These are phyloP conservation scores for Trichoderma virens DNA, from an alignment of 495 filamentous ascomycete genomes.

Conservation along the genomic window DNA sequence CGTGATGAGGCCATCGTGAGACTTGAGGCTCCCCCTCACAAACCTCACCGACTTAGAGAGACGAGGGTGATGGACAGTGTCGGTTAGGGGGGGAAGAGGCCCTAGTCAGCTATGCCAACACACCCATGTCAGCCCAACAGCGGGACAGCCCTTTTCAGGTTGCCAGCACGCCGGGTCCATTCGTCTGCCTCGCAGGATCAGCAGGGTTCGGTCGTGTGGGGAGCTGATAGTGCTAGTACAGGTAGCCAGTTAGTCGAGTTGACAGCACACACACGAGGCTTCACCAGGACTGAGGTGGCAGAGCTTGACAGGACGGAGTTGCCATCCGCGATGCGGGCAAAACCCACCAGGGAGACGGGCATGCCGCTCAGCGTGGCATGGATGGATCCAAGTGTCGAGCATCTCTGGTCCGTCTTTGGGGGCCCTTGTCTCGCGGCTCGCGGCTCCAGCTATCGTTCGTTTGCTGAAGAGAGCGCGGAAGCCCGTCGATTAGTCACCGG, in stretches of 20 bases:
- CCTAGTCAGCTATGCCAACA: constrained; percentile 6
- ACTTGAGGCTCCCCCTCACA: neutral
- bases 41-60: neutral
- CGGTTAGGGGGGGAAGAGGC: neutral
- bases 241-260: neutral
- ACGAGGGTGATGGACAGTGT: neutral
- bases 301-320: constrained; percentile 1
- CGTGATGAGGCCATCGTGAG: constrained; percentile 4
- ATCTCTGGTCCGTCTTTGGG: neutral
- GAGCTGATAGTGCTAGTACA: neutral
- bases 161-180: constrained; percentile 8
- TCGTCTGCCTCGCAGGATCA: constrained; percentile 8
- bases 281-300: neutral
- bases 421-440: too few relatives aligned
- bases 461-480: too few relatives aligned
- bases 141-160: constrained; percentile 8
- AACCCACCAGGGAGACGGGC: neutral
- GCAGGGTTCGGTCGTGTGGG: constrained; percentile 3
- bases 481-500: too few relatives aligned
- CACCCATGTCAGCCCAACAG: constrained; percentile 9
- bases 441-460: too few relatives aligned
- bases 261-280: neutral
- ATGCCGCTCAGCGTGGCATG: neutral
- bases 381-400: neutral
- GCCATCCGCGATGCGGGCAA: neutral